Conservation (phyloP, 2,329 filamentous ascomycete genomes). For the Huntiella omanensis region DNA sequence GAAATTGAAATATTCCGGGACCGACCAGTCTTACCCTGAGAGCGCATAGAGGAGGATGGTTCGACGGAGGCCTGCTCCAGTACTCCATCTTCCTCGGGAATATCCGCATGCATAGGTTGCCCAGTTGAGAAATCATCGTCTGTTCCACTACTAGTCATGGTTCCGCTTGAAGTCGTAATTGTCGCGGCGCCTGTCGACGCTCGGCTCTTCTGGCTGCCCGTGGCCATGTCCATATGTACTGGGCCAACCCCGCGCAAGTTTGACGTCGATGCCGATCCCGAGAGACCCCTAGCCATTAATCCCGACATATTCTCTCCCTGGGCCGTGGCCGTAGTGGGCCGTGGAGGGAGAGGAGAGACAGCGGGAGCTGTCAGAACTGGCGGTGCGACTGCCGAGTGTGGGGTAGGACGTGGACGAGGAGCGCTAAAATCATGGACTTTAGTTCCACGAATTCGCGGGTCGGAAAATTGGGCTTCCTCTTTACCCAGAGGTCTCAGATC, state of each 20-base stretch:
- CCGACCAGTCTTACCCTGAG: conserved; percentile 14
- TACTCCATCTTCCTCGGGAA: conserved; percentile 2
- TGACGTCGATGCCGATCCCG: no score
- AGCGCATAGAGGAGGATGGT: no score
- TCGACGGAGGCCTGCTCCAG: no score
- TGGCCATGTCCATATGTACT: no score
- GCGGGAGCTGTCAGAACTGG: background rate
- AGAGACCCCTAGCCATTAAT: no score
- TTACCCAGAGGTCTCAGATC: conserved; percentile 24
- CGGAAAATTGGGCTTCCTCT: conserved; percentile 31
- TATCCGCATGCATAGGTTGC: conserved; percentile 1
- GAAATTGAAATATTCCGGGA: conserved; percentile 36
- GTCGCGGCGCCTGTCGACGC: no score
- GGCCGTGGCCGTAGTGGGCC: background rate
- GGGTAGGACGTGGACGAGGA: conserved; percentile 25
- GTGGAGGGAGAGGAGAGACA: background rate
- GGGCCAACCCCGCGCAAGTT: no score
- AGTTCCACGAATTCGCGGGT: conserved; percentile 45
- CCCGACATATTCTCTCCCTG: no score
- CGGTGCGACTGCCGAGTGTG: conserved; percentile 7
- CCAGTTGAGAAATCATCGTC: conserved; percentile 1
- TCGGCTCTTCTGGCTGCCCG: no score
- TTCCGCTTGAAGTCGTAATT: no score
- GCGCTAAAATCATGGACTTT: conserved; percentile 48
- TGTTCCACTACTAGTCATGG: background rate